Evolutionary conservation across 2,329 filamentous ascomycete genomes (phyloP).

Genomic region (Diplodia intermedia): DNA sequence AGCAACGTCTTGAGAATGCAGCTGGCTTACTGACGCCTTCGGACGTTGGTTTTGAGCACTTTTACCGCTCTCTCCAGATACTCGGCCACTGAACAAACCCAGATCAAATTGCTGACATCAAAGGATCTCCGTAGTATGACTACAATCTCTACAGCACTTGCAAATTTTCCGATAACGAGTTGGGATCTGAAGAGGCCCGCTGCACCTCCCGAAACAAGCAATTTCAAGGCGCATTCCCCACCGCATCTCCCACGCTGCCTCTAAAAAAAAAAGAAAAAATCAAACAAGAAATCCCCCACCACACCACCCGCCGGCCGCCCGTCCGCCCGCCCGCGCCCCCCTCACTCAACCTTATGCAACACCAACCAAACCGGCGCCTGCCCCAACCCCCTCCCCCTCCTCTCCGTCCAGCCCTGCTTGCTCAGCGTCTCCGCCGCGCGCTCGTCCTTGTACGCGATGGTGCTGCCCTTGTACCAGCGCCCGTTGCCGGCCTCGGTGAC

Average conservation of each 20-base stretch:
- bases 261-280: neutral
- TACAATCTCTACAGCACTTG: no score
- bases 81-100: no score
- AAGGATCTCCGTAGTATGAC: no score
- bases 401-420: constrained; percentile 26
- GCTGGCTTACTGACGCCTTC: no score
- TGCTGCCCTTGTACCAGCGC: constrained; percentile 33
- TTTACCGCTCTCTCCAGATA: no score
- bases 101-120: no score
- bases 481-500: constrained; percentile 32
- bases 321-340: neutral
- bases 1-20: no score
- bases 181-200: no score
- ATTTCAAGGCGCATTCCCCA: no score
- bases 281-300: neutral
- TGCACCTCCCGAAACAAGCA: no score
- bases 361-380: constrained; percentile 31
- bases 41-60: no score
- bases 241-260: neutral
- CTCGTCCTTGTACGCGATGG: constrained; percentile 9
- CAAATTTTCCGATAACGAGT: no score
- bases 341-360: constrained; percentile 23
- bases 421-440: constrained; percentile 10
- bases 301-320: neutral
- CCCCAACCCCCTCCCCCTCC: neutral